phyloP scores from a whole-genome alignment of 2,329 filamentous ascomycete genomes.

The Claviceps purpurea region DNA sequence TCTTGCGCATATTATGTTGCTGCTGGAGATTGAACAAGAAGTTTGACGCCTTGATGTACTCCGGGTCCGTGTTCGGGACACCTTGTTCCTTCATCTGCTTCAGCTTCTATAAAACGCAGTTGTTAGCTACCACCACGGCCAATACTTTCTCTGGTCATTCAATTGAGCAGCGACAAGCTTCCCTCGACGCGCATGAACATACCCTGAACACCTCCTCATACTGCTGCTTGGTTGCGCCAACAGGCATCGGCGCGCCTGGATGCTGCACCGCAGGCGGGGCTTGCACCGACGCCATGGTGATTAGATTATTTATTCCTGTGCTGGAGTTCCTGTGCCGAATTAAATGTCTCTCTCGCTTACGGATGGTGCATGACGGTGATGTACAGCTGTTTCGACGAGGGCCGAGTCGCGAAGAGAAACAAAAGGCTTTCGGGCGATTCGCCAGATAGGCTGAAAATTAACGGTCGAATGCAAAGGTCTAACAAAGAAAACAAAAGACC shows the following conservation, averaged over 20 bases:
- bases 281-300: conserved; percentile 70
- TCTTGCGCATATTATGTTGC: conserved; percentile 42
- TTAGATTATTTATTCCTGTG: conserved; percentile 6
- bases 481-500: background rate
- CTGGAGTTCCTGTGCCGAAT: background rate
- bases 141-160: background rate
- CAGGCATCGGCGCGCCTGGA: conserved; percentile 47
- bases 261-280: conserved; percentile 54
- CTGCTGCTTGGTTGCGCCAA: conserved; percentile 61
- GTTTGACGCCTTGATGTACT: conserved; percentile 70
- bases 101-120: conserved; percentile 50
- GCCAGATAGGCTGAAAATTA: background rate
- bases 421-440: background rate
- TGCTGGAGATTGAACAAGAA: conserved; percentile 62
- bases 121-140: background rate
- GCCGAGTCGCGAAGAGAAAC: background rate
- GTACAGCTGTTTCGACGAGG: conserved; percentile 5
- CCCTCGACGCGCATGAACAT: conserved; percentile 18
- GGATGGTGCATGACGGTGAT: conserved; percentile 26
- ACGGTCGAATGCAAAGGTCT: conserved; percentile 1
- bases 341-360: conserved; percentile 11
- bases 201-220: conserved; percentile 63
- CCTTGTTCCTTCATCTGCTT: conserved; percentile 80
- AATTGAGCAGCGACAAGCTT: background rate
- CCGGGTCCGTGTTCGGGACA: conserved; percentile 69